Conservation (phyloP, 208 protist species). For the Acanthamoeba lugdunensis region DNA sequence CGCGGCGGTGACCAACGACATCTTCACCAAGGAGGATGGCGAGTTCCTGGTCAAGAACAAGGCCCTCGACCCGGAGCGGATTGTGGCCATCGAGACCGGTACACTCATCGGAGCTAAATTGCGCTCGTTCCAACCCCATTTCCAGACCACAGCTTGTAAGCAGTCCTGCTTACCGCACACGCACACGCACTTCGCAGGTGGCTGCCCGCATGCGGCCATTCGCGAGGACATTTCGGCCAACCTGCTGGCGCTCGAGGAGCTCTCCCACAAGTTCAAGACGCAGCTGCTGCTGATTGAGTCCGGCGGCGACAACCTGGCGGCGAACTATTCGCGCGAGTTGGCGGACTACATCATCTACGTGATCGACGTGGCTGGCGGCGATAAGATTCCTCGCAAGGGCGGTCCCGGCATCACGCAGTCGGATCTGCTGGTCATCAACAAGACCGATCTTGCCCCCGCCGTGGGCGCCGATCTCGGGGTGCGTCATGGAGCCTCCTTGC, state of each 20-base stretch:
- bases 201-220: constrained; percentile 84
- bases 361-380: constrained; percentile 83
- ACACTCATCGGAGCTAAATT: background rate
- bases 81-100: constrained; percentile 81
- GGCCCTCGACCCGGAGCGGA: constrained; percentile 77
- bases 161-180: background rate
- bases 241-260: constrained; percentile 79
- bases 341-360: constrained; percentile 84
- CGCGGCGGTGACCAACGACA: constrained; percentile 83
- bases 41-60: constrained; percentile 82
- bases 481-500: background rate
- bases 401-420: constrained; percentile 83
- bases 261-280: constrained; percentile 73
- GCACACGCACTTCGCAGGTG: constrained; percentile 58
- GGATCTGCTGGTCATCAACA: constrained; percentile 84
- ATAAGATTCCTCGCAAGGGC: constrained; percentile 81
- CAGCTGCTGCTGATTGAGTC: constrained; percentile 81
- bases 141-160: too few relatives aligned
- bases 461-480: constrained; percentile 82
- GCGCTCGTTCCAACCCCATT: background rate
- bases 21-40: constrained; percentile 84
- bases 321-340: constrained; percentile 83
- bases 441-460: constrained; percentile 80
- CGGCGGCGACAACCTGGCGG: constrained; percentile 84
- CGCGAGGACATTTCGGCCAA: constrained; percentile 83